Conservation (phyloP, 371 early-diverging fungal genomes). For the Actinomucor elegans region DNA sequence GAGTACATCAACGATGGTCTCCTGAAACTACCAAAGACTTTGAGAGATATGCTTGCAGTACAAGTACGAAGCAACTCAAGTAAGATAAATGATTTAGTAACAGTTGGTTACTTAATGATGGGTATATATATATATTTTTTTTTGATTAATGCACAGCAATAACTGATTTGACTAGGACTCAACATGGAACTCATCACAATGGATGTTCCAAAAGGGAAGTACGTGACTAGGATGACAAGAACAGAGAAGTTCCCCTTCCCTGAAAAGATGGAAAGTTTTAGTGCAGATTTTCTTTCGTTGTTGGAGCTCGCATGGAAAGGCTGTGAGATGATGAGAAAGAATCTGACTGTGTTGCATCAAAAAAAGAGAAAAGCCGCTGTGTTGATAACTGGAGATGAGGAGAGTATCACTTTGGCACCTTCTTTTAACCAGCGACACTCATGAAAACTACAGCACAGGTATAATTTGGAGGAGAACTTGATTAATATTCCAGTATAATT, state of each 20-base stretch:
- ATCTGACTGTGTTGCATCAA: no score
- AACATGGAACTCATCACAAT: constrained; percentile 10
- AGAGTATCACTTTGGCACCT: no score
- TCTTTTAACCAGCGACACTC: no score
- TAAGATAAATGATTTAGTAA: constrained; percentile 2
- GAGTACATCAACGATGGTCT: constrained; percentile 11
- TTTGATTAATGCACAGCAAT: no score
- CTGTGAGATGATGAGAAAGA: not conserved
- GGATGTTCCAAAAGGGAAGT: constrained; percentile 9
- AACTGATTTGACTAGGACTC: not conserved
- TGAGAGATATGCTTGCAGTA: constrained; percentile 5
- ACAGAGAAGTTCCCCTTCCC: constrained; percentile 8
- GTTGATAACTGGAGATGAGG: no score
- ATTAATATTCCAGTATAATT: no score
- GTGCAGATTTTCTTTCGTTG: constrained; percentile 9
- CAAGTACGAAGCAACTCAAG: not conserved
- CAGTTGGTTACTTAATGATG: constrained; percentile 9
- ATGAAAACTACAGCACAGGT: no score
- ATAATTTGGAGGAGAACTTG: no score
- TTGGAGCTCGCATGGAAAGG: constrained; percentile 9
- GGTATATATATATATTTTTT: not conserved
- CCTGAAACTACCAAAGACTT: constrained; percentile 11
- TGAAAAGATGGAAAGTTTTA: not conserved
- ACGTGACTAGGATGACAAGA: not conserved
- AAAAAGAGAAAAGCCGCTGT: no score